phyloP scores from a whole-genome alignment of 73 alveolate genomes.

The Symbiodinium pilosum region DNA sequence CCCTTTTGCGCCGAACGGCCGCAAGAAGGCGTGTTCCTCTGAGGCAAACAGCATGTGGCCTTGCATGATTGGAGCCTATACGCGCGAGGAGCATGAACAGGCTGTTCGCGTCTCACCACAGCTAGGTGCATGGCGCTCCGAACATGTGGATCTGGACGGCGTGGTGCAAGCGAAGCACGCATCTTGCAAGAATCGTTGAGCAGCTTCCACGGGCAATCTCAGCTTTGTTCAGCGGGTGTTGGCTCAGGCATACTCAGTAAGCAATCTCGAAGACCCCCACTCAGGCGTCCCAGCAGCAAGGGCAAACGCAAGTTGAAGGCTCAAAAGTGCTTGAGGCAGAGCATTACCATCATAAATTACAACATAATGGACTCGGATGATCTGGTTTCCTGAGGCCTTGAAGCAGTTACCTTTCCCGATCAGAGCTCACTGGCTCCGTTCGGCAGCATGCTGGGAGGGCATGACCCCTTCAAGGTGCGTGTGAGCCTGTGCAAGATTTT shows the following conservation, averaged over 20 bases:
- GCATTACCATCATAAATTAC: too few relatives aligned
- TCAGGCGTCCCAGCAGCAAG: neutral
- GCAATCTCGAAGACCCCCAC: too few relatives aligned
- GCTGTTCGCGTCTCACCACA: neutral
- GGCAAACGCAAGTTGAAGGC: neutral
- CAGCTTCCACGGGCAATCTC: too few relatives aligned
- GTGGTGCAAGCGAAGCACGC: conserved; percentile 25
- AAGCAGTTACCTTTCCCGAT: neutral
- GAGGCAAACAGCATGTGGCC: neutral
- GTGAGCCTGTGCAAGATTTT: too few relatives aligned
- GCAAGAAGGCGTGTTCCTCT: neutral
- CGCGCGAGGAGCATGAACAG: too few relatives aligned
- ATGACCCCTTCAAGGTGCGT: conserved; percentile 66
- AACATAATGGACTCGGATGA: too few relatives aligned
- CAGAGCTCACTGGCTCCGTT: conserved; percentile 41
- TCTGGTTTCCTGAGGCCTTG: neutral
- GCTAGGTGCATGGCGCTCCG: neutral
- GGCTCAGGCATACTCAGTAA: too few relatives aligned
- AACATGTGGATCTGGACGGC: neutral
- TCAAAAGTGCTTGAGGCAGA: neutral
- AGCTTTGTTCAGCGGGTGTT: neutral
- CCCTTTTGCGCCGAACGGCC: conserved; percentile 31
- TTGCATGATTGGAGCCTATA: too few relatives aligned
- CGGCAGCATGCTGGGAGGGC: conserved; percentile 31
- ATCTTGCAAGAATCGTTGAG: neutral